Evolutionary conservation across 306 rosid genomes (phyloP).

Genomic region (Purshia tridentata): DNA sequence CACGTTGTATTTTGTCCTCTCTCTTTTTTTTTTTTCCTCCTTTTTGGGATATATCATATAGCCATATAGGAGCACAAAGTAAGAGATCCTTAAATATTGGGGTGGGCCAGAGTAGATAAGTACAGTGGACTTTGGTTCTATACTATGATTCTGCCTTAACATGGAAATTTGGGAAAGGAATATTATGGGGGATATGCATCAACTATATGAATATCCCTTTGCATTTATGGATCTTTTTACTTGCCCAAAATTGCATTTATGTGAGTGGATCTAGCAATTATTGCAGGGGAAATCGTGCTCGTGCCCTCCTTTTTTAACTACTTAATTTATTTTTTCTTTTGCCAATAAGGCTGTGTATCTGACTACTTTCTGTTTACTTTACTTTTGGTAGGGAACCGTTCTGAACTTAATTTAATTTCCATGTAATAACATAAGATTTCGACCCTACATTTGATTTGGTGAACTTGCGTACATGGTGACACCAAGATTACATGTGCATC

Average conservation of each 20-base stretch:
- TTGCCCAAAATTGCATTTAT: background rate
- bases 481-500: conserved; percentile 55
- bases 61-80: no score
- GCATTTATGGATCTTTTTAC: background rate
- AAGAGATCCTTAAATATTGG: no score
- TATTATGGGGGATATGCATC: background rate
- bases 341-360: background rate
- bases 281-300: background rate
- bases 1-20: no score
- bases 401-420: background rate
- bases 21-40: no score
- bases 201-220: background rate
- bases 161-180: background rate
- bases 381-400: background rate
- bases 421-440: background rate
- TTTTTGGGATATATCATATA: no score
- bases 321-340: background rate
- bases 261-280: conserved; percentile 3
- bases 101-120: background rate
- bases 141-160: background rate
- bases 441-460: background rate
- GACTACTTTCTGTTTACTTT: background rate
- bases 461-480: conserved; percentile 27
- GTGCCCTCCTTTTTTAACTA: no score
- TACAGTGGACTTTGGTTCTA: background rate